Conservation (phyloP, 768 basidiomycete species). For the Lentinula sp. region DNA sequence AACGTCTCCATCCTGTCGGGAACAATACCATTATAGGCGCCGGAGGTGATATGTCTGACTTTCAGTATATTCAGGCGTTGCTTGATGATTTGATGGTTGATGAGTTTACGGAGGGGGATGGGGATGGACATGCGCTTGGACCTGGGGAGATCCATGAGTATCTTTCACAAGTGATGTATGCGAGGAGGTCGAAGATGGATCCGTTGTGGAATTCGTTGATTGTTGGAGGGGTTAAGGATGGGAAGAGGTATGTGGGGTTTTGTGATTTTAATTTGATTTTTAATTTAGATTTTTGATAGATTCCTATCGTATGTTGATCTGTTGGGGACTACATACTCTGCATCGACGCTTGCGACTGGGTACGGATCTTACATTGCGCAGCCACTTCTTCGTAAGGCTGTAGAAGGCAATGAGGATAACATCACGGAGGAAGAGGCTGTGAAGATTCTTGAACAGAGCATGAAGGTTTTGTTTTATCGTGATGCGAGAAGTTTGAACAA, state of each 20-base stretch:
- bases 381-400: conserved; percentile 85
- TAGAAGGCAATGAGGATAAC: conserved; percentile 70
- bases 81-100: conserved; percentile 75
- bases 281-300: conserved; percentile 31
- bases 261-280: background rate
- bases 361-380: conserved; percentile 92
- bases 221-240: conserved; percentile 88
- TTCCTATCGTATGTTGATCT: conserved; percentile 94
- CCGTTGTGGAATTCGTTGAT: conserved; percentile 94
- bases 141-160: conserved; percentile 92
- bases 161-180: conserved; percentile 87
- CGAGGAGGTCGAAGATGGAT: conserved; percentile 78
- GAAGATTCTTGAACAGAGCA: conserved; percentile 73
- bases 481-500: conserved; percentile 96
- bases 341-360: conserved; percentile 91
- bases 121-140: conserved; percentile 80
- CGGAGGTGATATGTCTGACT: conserved; percentile 96
- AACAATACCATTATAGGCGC: conserved; percentile 84
- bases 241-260: conserved; percentile 52
- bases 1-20: conserved; percentile 83
- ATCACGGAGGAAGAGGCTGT: conserved; percentile 78
- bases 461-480: conserved; percentile 94
- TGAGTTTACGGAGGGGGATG: conserved; percentile 79
- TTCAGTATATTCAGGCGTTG: conserved; percentile 81
- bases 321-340: conserved; percentile 91